Percentiles rank a stretch among this genome's conserved stretches.
These are phyloP conservation scores for Blastocladiella emersonii DNA, from an alignment of 371 early-diverging fungal species.

Conservation along the genomic window DNA sequence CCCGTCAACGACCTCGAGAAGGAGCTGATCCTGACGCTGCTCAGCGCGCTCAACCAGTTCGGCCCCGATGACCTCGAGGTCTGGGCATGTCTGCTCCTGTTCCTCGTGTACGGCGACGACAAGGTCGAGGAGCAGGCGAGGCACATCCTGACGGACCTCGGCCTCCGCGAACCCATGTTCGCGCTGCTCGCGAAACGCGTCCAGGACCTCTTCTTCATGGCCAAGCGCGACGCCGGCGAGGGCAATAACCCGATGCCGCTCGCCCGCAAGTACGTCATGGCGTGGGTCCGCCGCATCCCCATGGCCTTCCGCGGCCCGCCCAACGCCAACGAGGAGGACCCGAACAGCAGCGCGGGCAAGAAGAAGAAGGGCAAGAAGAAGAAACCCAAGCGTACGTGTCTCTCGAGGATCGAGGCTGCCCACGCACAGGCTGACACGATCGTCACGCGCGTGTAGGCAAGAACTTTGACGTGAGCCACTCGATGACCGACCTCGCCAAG, in stretches of 20 bases:
- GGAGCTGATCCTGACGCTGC: not conserved
- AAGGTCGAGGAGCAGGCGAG: not conserved
- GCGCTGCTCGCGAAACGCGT: not conserved
- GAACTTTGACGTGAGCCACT: not conserved
- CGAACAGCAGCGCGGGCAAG: not conserved
- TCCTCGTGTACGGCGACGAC: not conserved
- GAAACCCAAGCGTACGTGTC: not conserved
- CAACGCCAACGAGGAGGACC: no score
- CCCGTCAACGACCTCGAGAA: slow-evolving; percentile 1
- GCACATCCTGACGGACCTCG: not conserved
- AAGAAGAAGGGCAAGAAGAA: not conserved
- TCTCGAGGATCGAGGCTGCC: no score
- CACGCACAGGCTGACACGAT: no score
- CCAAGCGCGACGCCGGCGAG: not conserved
- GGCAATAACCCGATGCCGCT: not conserved
- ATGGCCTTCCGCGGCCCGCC: not conserved
- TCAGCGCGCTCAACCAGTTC: not conserved
- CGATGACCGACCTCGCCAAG: not conserved
- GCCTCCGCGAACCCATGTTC: not conserved
- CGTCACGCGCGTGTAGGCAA: no score
- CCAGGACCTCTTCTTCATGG: not conserved
- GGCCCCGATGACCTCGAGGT: not conserved
- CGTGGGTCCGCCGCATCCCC: not conserved
- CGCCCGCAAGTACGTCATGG: not conserved
- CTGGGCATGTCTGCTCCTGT: not conserved